Base-by-base conservation (phyloP, 441 rosid genomes). In the Arabidopsis lyrata region DNA sequence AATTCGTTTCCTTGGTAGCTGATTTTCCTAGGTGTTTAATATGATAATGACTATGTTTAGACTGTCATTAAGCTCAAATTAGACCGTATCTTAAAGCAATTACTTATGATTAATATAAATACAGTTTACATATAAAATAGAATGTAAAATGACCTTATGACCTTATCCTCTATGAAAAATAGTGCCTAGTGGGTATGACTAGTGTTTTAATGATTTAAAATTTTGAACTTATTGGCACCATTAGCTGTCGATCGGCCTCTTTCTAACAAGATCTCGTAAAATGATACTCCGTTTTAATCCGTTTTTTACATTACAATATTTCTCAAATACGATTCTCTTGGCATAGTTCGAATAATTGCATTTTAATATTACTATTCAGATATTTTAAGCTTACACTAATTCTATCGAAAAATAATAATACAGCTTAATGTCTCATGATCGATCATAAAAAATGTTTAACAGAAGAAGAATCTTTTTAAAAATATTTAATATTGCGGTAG, bases 221-320 rank as follows among this genome's bases (percentile, higher is more conserved):
- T 0, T 36, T 63, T 76, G 47, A 53, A 63, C 47, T 27, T 69
- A 59, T 47, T 55, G 22, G 70, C 29, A 63, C 49, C 54, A 63
- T 69, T 55, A 63, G 79, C 75, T 76, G 79, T 63, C 65, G 65
- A 60, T 60, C 39, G 41, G 6, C 63, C 74, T 49, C 29, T 2
- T 68, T 68, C 65, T 35, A 31, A 29, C 67, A 52, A 42, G n/a
- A 52, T 60, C 61, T 18, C 48, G 34, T 57, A 48, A 16, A 39
- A 29, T 22, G 24, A 27, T 61, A 27, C n/a, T n/a, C n/a, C n/a
- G n/a, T n/a, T 67, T 44, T 18, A 50, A 32, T 61, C 16, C 36
- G 4, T 22, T 54, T 52, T 52, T 49, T 41, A 53, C 49, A 44
- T 73, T 20, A 41, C 14, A 41, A 11, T 73, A 54, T 27, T 48